Evolutionary conservation across 768 basidiomycete genomes (phyloP).

Genomic region (Rickenella mellea): DNA sequence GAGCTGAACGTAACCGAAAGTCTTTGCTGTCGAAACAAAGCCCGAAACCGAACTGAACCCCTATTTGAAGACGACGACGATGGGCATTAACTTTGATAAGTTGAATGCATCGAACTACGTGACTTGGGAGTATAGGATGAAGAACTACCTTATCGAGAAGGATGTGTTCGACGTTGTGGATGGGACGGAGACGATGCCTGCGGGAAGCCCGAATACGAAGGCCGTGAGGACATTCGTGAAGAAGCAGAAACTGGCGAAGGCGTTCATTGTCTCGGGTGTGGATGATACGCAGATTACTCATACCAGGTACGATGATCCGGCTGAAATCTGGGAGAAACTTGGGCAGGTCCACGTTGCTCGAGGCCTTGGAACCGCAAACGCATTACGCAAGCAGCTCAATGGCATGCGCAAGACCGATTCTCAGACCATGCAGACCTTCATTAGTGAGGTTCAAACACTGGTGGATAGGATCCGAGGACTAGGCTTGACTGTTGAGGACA

Average conservation of each 20-base stretch:
- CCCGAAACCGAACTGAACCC: too few species aligned
- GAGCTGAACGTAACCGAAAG: too few species aligned
- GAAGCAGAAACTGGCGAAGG: neutral
- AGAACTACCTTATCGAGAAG: neutral
- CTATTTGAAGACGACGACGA: too few species aligned
- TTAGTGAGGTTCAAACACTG: too few species aligned
- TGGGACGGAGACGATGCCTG: neutral
- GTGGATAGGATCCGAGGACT: too few species aligned
- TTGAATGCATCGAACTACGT: too few species aligned
- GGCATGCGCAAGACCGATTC: neutral
- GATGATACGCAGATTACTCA: neutral
- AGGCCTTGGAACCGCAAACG: neutral
- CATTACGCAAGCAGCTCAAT: neutral
- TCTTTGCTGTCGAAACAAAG: too few species aligned
- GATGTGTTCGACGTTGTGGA: neutral
- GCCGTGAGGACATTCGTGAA: neutral
- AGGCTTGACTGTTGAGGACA: too few species aligned
- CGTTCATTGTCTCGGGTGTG: neutral
- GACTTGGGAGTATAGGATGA: neutral
- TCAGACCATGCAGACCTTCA: too few species aligned
- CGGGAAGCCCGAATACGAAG: neutral
- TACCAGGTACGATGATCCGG: neutral
- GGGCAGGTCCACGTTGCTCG: conserved; percentile 1
- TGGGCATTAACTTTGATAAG: too few species aligned
- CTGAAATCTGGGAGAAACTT: conserved; percentile 1